Evolutionary conservation across 2,329 filamentous ascomycete genomes (phyloP).

Genomic region (Aspergillus sp.): DNA sequence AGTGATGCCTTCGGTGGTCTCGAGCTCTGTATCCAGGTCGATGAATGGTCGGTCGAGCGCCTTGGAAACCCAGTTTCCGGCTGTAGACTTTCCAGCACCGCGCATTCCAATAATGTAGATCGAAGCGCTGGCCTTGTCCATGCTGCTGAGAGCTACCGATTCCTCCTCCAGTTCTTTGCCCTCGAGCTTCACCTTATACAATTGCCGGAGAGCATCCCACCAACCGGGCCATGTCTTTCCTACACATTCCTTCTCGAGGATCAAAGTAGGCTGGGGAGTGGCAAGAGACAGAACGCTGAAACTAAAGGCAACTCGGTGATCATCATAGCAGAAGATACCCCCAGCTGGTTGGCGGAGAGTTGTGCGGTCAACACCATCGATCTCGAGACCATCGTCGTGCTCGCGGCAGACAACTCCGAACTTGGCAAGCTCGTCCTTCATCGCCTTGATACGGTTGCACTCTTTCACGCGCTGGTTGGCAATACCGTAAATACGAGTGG

Average conservation of each 20-base stretch:
- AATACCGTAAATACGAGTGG: constrained; percentile 87
- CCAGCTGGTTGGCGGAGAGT: constrained; percentile 57
- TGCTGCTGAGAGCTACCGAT: constrained; percentile 36
- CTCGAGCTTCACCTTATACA: constrained; percentile 73
- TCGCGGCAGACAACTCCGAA: constrained; percentile 86
- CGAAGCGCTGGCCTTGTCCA: constrained; percentile 56
- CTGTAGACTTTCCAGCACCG: constrained; percentile 93
- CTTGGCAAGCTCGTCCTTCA: constrained; percentile 91
- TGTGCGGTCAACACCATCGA: constrained; percentile 58
- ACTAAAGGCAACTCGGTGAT: constrained; percentile 97
- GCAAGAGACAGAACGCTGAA: constrained; percentile 84
- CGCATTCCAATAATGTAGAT: constrained; percentile 97
- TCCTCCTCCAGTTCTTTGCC: constrained; percentile 64
- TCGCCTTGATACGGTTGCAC: constrained; percentile 92
- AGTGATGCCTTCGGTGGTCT: constrained; percentile 67
- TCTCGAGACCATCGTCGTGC: constrained; percentile 85
- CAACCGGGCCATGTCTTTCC: constrained; percentile 99
- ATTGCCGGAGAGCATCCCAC: constrained; percentile 85
- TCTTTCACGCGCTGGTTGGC: constrained; percentile 98
- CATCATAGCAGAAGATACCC: constrained; percentile 89
- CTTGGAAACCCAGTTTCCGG: constrained; percentile 79
- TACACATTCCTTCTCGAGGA: constrained; percentile 88
- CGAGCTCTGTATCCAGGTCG: constrained; percentile 86
- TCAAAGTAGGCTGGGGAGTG: constrained; percentile 68
- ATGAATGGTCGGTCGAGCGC: constrained; percentile 74